These are phyloP conservation scores for Vanrija sp. DNA, from an alignment of 1,284 basidiomycete species.

Conservation along the genomic window DNA sequence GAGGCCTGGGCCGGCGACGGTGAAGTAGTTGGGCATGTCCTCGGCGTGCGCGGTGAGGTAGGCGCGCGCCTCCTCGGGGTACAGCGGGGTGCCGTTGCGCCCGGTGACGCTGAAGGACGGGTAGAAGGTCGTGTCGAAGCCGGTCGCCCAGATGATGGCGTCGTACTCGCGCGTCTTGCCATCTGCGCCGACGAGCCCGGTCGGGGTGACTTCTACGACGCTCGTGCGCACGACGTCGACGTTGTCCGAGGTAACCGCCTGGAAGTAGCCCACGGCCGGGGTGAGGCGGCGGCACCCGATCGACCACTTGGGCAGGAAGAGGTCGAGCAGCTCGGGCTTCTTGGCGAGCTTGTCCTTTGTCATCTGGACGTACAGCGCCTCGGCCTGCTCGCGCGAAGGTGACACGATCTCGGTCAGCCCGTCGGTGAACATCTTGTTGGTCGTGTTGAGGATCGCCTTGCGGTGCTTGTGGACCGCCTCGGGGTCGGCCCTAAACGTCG, in stretches of 20 bases:
- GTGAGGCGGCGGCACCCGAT: slow-evolving; percentile 39
- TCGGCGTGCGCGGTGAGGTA: slow-evolving; percentile 8
- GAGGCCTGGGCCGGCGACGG: neutral
- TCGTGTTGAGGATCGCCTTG: slow-evolving; percentile 25
- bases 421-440: slow-evolving; percentile 23
- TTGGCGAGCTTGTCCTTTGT: slow-evolving; percentile 16
- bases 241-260: slow-evolving; percentile 31
- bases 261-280: slow-evolving; percentile 39
- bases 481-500: slow-evolving; percentile 16
- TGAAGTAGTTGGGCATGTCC: slow-evolving; percentile 10
- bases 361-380: slow-evolving; percentile 19
- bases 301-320: slow-evolving; percentile 21
- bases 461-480: slow-evolving; percentile 19
- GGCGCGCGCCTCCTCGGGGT: slow-evolving; percentile 2
- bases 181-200: slow-evolving; percentile 22
- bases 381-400: slow-evolving; percentile 9
- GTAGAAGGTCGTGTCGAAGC: slow-evolving; percentile 33
- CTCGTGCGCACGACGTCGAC: slow-evolving; percentile 21
- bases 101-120: slow-evolving; percentile 28
- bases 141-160: slow-evolving; percentile 30
- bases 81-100: neutral
- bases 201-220: slow-evolving; percentile 20
- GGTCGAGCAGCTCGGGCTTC: slow-evolving; percentile 17
- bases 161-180: slow-evolving; percentile 25
- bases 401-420: slow-evolving; percentile 1